These are phyloP conservation scores for Fusarium papillatum DNA, from an alignment of 2,329 filamentous ascomycete species.

Conservation along the genomic window DNA sequence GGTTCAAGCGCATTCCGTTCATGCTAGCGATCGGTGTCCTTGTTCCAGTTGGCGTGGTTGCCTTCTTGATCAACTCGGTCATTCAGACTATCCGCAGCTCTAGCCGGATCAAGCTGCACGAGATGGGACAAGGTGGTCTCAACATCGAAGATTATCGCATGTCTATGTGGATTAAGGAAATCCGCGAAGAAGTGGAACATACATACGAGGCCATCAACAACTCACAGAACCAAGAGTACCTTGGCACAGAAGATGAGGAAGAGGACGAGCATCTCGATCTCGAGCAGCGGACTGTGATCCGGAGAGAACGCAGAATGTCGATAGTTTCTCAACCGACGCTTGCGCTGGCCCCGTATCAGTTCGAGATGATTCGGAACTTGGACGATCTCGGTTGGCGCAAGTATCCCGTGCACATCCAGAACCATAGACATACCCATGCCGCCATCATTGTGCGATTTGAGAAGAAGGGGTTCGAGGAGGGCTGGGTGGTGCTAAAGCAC, in stretches of 20 bases:
- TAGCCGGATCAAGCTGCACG: slow-evolving; percentile 82
- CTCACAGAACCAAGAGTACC: slow-evolving; percentile 78
- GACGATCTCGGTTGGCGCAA: slow-evolving; percentile 76
- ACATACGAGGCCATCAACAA: slow-evolving; percentile 81
- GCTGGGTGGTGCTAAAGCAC: slow-evolving; percentile 82
- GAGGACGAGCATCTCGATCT: slow-evolving; percentile 50
- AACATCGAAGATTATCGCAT: slow-evolving; percentile 80
- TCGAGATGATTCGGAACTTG: slow-evolving; percentile 85
- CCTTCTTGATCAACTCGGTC: slow-evolving; percentile 81
- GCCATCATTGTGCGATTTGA: slow-evolving; percentile 88
- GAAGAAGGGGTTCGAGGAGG: slow-evolving; percentile 79
- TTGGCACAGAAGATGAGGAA: slow-evolving; percentile 68
- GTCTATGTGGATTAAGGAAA: slow-evolving; percentile 81
- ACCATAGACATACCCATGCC: slow-evolving; percentile 85
- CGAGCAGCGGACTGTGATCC: slow-evolving; percentile 57
- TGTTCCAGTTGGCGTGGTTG: slow-evolving; percentile 78
- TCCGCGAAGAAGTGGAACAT: slow-evolving; percentile 82
- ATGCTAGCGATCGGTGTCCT: slow-evolving; percentile 76
- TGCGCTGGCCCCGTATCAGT: slow-evolving; percentile 84
- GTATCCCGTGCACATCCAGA: slow-evolving; percentile 81
- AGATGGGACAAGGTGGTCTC: slow-evolving; percentile 77
- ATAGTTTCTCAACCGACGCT: slow-evolving; percentile 74
- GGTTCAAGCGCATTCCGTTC: slow-evolving; percentile 71
- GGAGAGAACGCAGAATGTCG: slow-evolving; percentile 56
- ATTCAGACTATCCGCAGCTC: slow-evolving; percentile 83